phyloP scores from a whole-genome alignment of 2,329 filamentous ascomycete genomes.

The Scedosporium minutisporum region DNA sequence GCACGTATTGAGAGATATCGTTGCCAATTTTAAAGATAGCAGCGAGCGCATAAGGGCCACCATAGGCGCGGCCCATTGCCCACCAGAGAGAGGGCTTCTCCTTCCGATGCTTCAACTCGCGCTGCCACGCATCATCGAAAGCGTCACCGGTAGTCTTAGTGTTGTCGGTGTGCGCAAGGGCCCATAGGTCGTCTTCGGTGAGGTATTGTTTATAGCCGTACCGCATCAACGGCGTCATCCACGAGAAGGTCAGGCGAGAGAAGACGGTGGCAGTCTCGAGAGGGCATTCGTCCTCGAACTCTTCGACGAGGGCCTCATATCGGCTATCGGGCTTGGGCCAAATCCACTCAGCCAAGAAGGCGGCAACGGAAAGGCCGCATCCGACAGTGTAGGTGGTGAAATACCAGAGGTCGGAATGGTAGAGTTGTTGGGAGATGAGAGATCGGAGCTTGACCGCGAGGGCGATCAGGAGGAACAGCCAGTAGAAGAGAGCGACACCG shows the following conservation, averaged over 20 bases:
- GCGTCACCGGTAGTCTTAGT: constrained; percentile 61
- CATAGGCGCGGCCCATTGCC: constrained; percentile 74
- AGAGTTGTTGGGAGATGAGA: constrained; percentile 67
- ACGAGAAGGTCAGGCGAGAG: constrained; percentile 85
- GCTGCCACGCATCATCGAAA: constrained; percentile 68
- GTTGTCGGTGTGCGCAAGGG: constrained; percentile 68
- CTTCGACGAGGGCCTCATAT: constrained; percentile 46
- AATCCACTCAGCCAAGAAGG: constrained; percentile 76
- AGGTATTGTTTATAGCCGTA: constrained; percentile 85
- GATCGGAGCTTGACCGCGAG: constrained; percentile 79
- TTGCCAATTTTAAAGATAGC: constrained; percentile 83
- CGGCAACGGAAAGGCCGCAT: constrained; percentile 56
- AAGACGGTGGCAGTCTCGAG: constrained; percentile 91
- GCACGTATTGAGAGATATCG: constrained; percentile 75
- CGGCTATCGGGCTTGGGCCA: constrained; percentile 59
- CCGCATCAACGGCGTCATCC: constrained; percentile 99
- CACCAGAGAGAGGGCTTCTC: constrained; percentile 71
- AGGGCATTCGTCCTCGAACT: constrained; percentile 49
- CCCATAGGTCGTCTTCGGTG: constrained; percentile 94
- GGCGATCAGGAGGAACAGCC: constrained; percentile 74
- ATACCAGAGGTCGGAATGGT: constrained; percentile 57
- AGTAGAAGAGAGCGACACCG: constrained; percentile 83
- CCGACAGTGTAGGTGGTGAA: constrained; percentile 69
- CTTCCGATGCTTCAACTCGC: constrained; percentile 57
- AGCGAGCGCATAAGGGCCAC: constrained; percentile 71